Base-by-base conservation (phyloP, 2,329 filamentous ascomycete genomes). In the Aspergillus oerlinghausenensis region DNA sequence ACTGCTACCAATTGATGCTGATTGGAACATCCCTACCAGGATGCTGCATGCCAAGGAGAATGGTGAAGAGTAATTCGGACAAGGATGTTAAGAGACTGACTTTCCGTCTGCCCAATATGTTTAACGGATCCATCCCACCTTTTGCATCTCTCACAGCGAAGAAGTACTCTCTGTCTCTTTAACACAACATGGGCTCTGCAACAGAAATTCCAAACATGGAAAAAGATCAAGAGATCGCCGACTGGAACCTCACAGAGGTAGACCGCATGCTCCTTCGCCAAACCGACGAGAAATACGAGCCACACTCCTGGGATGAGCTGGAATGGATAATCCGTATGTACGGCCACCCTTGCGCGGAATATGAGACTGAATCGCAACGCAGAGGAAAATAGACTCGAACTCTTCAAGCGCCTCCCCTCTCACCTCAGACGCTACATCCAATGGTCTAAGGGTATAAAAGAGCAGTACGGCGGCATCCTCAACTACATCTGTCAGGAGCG, bases 341-440 rank as follows among this genome's bases (percentile, higher is more conserved):
- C 28, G 3, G 1, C 28, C 28, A 29, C 4, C 28, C 9, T 21
- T 29, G 4, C n/a, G 1, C 42, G 38, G 32, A 8, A 19, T 10
- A 23, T 3, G 3, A 40, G 2, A 11, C 17, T n/a, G 2, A 26
- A 45, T 6, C n/a, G 17, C 40, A 52, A 40, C 50, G 14, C 14
- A 32, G 10, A 50, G 43, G 1, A 50, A 55, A 26, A 51, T 48
- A 43, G 49, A 29, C 7, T 35, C 1, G 32, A 35, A 14, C 40
- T 52, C n/a, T 25, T 55, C 14, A 51, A 49, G 6, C 49, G 54
- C 1, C 25, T 29, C n/a, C 54, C 54, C 3, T 28, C 42, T 26
- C 49, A 55, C 26, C 50, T 55, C 9, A 42, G 54, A 40, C 51
- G 52, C 40, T 55, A 55, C 50, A 55, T 55, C 21, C 23, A 40